phyloP scores from a whole-genome alignment of 257 asterid genomes.

The Nicotiana paniculata region DNA sequence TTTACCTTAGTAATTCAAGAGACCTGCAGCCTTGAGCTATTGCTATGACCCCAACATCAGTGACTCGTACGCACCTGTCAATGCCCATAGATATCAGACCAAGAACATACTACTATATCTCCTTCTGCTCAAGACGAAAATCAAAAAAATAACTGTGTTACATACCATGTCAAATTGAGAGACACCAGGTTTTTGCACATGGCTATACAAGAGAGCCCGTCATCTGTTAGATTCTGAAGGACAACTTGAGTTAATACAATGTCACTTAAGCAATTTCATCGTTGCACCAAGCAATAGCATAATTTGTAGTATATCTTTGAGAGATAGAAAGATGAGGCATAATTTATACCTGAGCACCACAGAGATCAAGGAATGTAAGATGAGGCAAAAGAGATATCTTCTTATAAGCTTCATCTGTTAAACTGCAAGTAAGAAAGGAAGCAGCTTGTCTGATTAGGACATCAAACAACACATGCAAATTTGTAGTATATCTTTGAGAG shows the following conservation, averaged over 20 bases:
- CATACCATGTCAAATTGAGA: conserved; percentile 83
- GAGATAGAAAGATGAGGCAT: too few species aligned
- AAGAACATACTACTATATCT: background rate
- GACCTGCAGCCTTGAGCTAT: conserved; percentile 69
- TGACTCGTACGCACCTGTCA: conserved; percentile 67
- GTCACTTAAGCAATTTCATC: background rate
- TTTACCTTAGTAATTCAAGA: conserved; percentile 78
- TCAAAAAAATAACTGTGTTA: background rate
- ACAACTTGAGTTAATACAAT: conserved; percentile 17
- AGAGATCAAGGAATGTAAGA: conserved; percentile 74
- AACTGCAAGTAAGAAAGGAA: conserved; percentile 40
- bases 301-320: background rate
- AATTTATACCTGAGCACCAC: conserved; percentile 86
- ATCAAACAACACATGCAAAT: conserved; percentile 1
- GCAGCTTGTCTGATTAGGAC: background rate
- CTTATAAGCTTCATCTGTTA: conserved; percentile 77
- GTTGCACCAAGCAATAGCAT: background rate
- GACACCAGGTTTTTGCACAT: conserved; percentile 61
- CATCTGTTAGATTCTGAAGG: conserved; percentile 77
- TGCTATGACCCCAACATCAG: conserved; percentile 75
- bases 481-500: background rate
- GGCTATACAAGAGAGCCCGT: conserved; percentile 73
- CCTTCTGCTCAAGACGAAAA: background rate
- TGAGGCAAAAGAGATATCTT: conserved; percentile 49
- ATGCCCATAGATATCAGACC: conserved; percentile 13